These are phyloP conservation scores for Nemania diffusa DNA, from an alignment of 2,329 filamentous ascomycete genomes.

Conservation along the genomic window DNA sequence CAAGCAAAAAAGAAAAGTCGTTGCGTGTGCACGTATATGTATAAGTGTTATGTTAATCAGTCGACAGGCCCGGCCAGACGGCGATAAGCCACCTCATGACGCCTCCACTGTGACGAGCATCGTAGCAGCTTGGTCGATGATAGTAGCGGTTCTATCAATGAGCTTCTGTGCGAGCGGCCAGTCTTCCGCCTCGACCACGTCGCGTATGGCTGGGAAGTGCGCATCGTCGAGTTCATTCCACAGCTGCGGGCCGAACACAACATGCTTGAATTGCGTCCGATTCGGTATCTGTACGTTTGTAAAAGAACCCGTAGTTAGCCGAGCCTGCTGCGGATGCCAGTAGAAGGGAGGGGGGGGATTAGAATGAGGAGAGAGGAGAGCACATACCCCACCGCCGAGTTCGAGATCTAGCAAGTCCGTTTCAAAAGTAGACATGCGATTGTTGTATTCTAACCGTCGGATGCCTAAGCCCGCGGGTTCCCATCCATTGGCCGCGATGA, in stretches of 20 bases:
- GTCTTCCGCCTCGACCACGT: slow-evolving; percentile 77
- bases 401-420: slow-evolving; percentile 82
- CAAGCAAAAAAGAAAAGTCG: slow-evolving; percentile 34
- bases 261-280: slow-evolving; percentile 92
- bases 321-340: neutral
- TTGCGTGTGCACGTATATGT: neutral
- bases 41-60: neutral
- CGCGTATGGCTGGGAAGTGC: slow-evolving; percentile 85
- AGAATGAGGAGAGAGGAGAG: neutral
- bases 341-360: neutral
- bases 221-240: slow-evolving; percentile 77
- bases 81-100: neutral
- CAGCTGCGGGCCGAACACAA: slow-evolving; percentile 84
- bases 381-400: slow-evolving; percentile 76
- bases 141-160: slow-evolving; percentile 76
- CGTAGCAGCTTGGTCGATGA: slow-evolving; percentile 58
- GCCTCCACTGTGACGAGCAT: slow-evolving; percentile 36
- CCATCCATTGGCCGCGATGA: slow-evolving; percentile 78
- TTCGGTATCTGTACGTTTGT: slow-evolving; percentile 72
- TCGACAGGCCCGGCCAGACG: neutral
- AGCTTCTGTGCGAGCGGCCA: slow-evolving; percentile 75
- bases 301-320: neutral
- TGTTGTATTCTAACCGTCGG: slow-evolving; percentile 80
- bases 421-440: slow-evolving; percentile 83
- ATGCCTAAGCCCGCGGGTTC: slow-evolving; percentile 76